phyloP scores from a whole-genome alignment of 805 yeast species.

The Candida morakotiae region DNA sequence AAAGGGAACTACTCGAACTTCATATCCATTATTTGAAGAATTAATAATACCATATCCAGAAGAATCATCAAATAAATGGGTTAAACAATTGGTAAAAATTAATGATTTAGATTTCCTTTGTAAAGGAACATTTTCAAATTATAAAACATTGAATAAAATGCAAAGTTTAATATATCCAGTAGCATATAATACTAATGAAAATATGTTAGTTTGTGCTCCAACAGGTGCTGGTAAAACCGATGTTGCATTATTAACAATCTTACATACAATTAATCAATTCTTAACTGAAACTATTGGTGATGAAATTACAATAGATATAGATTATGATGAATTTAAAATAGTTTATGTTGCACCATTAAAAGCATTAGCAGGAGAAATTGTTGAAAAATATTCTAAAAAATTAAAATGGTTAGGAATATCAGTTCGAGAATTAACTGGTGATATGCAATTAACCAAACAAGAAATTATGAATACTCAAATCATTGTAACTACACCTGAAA shows the following conservation, averaged over 20 bases:
- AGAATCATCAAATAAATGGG: conserved; percentile 40
- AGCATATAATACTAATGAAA: conserved; percentile 89
- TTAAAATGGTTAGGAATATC: conserved; percentile 80
- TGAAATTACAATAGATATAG: conserved; percentile 56
- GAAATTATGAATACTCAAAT: conserved; percentile 79
- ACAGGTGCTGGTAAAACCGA: conserved; percentile 98
- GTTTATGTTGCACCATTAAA: conserved; percentile 91
- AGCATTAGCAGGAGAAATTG: conserved; percentile 96
- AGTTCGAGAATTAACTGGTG: conserved; percentile 92
- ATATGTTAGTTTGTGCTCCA: conserved; percentile 95
- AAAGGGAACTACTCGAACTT: conserved; percentile 66
- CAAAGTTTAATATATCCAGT: conserved; percentile 90
- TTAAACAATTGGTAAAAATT: conserved; percentile 50
- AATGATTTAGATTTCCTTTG: conserved; percentile 71
- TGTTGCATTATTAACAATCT: conserved; percentile 76
- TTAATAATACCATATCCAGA: conserved; percentile 76
- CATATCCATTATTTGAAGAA: conserved; percentile 68
- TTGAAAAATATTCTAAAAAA: conserved; percentile 77
- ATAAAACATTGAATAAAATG: conserved; percentile 75
- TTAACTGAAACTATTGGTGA: conserved; percentile 48
- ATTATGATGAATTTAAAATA: conserved; percentile 81
- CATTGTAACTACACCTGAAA: conserved; percentile 92
- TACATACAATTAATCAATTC: conserved; percentile 75
- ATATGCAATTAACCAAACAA: conserved; percentile 67
- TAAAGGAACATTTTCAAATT: conserved; percentile 77